Percentiles rank a stretch among this genome's conserved stretches.
These are phyloP conservation scores for Sporothrix schenckii DNA, from an alignment of 2,329 filamentous ascomycete genomes.

Conservation along the genomic window DNA sequence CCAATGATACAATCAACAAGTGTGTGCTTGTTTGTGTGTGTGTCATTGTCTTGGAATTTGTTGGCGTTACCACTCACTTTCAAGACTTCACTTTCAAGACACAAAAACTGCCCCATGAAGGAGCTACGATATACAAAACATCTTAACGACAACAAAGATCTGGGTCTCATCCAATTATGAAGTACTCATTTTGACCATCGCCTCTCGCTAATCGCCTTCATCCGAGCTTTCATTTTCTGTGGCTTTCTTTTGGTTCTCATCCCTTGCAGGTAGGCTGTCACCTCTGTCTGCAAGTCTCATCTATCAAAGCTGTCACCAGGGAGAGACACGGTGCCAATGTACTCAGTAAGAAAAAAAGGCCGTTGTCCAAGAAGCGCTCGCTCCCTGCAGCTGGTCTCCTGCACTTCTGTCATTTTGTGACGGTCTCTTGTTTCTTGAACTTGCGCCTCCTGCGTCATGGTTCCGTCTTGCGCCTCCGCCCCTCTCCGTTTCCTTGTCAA, in stretches of 20 bases:
- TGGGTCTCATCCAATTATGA: neutral
- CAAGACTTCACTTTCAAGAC: neutral
- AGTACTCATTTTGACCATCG: neutral
- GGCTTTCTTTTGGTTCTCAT: neutral
- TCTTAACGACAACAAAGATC: too few relatives aligned
- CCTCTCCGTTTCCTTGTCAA: neutral
- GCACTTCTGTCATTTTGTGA: neutral
- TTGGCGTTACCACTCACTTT: neutral
- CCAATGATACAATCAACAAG: neutral
- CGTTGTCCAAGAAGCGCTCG: conserved; percentile 2
- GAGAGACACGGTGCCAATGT: conserved; percentile 1
- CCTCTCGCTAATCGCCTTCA: neutral
- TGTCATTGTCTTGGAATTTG: neutral
- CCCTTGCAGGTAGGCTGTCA: conserved; percentile 11
- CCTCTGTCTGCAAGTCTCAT: neutral
- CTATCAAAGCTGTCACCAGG: neutral
- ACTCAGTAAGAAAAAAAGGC: neutral
- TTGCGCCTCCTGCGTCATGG: conserved; percentile 19
- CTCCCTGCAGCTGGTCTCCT: conserved; percentile 12
- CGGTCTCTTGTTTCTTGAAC: neutral
- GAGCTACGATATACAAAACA: too few relatives aligned
- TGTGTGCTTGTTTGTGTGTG: neutral
- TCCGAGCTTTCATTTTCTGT: neutral
- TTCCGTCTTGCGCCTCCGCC: conserved; percentile 12
- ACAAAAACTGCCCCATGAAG: neutral